Percentiles rank a stretch among this genome's conserved stretches.
Conservation (phyloP, 2,329 filamentous ascomycete genomes). For the Huntiella omanensis region DNA sequence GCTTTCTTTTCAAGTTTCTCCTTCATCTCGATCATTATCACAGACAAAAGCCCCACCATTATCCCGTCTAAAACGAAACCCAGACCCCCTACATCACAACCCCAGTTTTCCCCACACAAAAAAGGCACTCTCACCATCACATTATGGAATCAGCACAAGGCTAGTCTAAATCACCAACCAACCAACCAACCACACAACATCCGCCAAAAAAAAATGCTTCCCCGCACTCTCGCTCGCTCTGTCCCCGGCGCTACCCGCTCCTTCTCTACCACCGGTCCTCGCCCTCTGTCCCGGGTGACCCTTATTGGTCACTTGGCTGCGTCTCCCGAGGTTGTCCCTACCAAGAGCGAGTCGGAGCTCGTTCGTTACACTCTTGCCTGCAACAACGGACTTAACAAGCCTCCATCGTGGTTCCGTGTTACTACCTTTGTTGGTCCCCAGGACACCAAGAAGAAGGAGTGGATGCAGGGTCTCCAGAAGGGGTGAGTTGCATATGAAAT, state of each 20-base stretch:
- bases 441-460: constrained; percentile 52
- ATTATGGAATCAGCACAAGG: neutral
- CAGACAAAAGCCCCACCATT: too few relatives aligned
- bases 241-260: constrained; percentile 30
- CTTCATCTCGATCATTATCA: too few relatives aligned
- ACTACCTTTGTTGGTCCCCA: constrained; percentile 53
- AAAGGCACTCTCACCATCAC: neutral
- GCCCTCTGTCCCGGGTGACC: constrained; percentile 58
- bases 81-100: too few relatives aligned
- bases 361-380: constrained; percentile 62
- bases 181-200: constrained; percentile 20
- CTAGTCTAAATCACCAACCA: too few relatives aligned
- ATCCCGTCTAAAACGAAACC: too few relatives aligned
- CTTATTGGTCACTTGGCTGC: constrained; percentile 71
- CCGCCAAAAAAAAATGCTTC: constrained; percentile 13
- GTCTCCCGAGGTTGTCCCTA: constrained; percentile 55
- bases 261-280: constrained; percentile 55
- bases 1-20: too few relatives aligned
- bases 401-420: constrained; percentile 74
- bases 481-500: constrained; percentile 41
- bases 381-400: constrained; percentile 45
- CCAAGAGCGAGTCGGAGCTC: constrained; percentile 49
- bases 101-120: constrained; percentile 2
- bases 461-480: constrained; percentile 56
- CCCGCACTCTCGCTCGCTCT: too few relatives aligned